Percentiles rank a stretch among this genome's conserved stretches.
Evolutionary conservation across 805 yeast species (phyloP).

Genomic region (Ogataea dorogensis): DNA sequence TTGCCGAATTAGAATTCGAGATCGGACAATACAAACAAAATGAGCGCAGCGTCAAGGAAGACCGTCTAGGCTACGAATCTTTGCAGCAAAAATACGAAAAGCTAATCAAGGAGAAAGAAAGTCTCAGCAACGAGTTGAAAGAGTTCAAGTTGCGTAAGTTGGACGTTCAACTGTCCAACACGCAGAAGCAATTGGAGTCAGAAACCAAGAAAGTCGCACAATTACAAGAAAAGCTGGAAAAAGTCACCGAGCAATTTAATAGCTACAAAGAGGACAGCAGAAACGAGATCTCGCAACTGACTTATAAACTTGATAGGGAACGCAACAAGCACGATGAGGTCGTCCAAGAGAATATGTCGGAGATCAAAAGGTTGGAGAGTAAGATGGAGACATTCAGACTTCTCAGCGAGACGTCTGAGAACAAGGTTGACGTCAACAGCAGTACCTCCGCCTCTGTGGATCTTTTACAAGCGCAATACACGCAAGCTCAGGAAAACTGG

Average conservation of each 20-base stretch:
- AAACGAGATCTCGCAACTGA: constrained; percentile 26
- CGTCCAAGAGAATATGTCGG: constrained; percentile 37
- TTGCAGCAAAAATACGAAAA: constrained; percentile 27
- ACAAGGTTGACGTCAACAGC: constrained; percentile 6
- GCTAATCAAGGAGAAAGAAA: constrained; percentile 24
- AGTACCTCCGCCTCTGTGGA: constrained; percentile 31
- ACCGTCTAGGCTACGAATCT: constrained; percentile 29
- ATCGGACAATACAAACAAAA: constrained; percentile 21
- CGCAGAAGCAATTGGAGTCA: constrained; percentile 35
- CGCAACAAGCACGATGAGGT: constrained; percentile 26
- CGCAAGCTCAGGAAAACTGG: constrained; percentile 80
- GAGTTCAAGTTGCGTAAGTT: constrained; percentile 35
- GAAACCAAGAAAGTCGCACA: constrained; percentile 31
- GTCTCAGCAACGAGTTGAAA: constrained; percentile 29
- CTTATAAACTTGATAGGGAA: constrained; percentile 31
- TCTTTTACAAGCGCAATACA: constrained; percentile 65
- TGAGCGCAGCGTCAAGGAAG: constrained; percentile 31
- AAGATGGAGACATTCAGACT: constrained; percentile 68
- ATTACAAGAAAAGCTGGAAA: constrained; percentile 24
- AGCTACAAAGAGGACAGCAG: constrained; percentile 26
- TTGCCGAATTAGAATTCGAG: constrained; percentile 31
- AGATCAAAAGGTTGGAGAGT: constrained; percentile 60
- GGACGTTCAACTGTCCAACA: constrained; percentile 33
- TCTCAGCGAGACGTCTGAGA: constrained; percentile 49
- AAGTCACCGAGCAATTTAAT: constrained; percentile 20